Base-by-base conservation (phyloP, 208 protist species). In the Wallacemonas collosoma region DNA sequence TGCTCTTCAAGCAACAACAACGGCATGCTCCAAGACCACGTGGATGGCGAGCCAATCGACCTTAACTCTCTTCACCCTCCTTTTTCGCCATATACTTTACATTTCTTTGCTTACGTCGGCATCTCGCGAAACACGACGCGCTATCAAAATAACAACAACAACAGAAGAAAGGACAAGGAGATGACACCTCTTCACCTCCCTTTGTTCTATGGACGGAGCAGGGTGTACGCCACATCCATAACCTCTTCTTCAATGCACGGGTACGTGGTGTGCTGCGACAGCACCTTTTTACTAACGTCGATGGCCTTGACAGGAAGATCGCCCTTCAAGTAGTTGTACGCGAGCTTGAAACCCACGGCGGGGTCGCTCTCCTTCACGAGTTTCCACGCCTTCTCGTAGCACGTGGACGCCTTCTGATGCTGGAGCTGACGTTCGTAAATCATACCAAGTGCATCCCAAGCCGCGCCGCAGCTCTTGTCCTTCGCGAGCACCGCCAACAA, bases 281-380 rank as follows among this genome's bases (percentile, higher is more conserved):
- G 76, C 38, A 99, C 95, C 71, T 88, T 88, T 62, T 96, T 88
- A 76, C 96, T 95, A 39, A 99, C 87, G 53, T 98, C 93, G 82
- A 99, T 99, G 11, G 94, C 93, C 65, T 97, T 83, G 57, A 99
- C 85, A 35, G 91, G 88, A 47, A 91, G 81, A 61, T 89, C 88
- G 55, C 94, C 94, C 79, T 99, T 99, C 66, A 99, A 87, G 73
- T 96, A 97, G 83, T 98, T 98, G 82, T 98, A 98, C 38, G 96
- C 96, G 6, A 99, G 87, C 66, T 98, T 98, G 89, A 95, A 99
- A n/a, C 98, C 98, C 38, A 98, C 80, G 1, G 68, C 77, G 11
- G 94, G 93, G 70, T 95, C 83, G 2, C 68, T 77, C 67, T 98
- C 94, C 73, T 92, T 87, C 60, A 92, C 65, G 51, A 97, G 79